phyloP scores from a whole-genome alignment of 164 flowering plant genomes.

The Buxus sempervirens region DNA sequence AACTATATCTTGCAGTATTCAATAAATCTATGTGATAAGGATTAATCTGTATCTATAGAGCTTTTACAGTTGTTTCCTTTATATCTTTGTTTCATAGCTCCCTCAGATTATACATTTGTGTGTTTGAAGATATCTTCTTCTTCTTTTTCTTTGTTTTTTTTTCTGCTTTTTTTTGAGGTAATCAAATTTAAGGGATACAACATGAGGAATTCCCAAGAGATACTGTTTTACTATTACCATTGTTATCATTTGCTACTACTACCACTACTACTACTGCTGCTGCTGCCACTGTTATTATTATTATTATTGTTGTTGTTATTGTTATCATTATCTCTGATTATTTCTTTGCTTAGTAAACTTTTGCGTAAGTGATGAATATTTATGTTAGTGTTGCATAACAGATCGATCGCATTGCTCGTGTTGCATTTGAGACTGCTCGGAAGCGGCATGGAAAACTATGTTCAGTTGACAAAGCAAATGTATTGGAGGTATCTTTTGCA shows the following conservation, averaged over 20 bases:
- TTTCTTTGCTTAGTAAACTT: neutral
- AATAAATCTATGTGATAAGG: no score
- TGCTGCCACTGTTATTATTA: no score
- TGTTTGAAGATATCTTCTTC: neutral
- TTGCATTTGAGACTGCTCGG: conserved; percentile 91
- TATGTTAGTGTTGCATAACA: conserved; percentile 22
- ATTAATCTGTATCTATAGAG: neutral
- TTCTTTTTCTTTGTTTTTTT: neutral
- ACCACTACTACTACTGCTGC: no score
- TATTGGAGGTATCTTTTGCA: conserved; percentile 73
- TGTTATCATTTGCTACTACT: no score
- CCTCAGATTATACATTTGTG: no score
- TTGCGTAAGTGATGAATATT: neutral
- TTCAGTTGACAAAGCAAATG: conserved; percentile 99
- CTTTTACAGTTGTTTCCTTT: neutral
- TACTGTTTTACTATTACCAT: no score
- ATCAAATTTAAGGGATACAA: no score
- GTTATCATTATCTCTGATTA: neutral
- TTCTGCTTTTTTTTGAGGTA: neutral
- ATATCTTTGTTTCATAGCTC: neutral
- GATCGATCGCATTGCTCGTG: conserved; percentile 95
- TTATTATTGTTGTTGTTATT: no score
- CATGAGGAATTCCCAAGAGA: no score
- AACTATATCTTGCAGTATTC: no score
- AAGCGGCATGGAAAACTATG: conserved; percentile 85